Percentiles rank a stretch among this genome's conserved stretches.
These are phyloP conservation scores for Fraxinus floribunda DNA, from an alignment of 305 asterid genomes.

Conservation along the genomic window DNA sequence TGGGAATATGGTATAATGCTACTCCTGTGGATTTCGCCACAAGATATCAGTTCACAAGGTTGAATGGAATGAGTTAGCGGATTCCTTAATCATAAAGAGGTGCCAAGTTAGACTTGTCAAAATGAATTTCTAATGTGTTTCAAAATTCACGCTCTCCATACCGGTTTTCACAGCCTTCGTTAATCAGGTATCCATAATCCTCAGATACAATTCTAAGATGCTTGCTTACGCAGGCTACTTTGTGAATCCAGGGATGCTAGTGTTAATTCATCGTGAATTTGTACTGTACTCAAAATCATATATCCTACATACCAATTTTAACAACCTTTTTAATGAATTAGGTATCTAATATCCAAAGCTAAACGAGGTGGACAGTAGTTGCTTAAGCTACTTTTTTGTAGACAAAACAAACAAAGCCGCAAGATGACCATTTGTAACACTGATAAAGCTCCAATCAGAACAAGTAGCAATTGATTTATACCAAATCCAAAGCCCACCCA, in stretches of 20 bases:
- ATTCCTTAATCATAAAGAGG: slow-evolving; percentile 1
- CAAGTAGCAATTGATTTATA: not conserved
- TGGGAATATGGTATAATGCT: slow-evolving; percentile 12
- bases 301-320: not conserved
- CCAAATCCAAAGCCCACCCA: not conserved
- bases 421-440: not conserved
- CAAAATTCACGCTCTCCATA: not conserved
- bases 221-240: not conserved
- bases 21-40: not conserved
- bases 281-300: not conserved
- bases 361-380: slow-evolving; percentile 2
- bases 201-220: not conserved
- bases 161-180: not conserved
- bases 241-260: not conserved
- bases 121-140: not conserved
- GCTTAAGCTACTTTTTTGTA: not conserved
- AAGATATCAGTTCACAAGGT: not conserved
- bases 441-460: not conserved
- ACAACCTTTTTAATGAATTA: slow-evolving; percentile 1
- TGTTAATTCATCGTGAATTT: not conserved
- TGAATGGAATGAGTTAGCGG: not conserved
- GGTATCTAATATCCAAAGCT: not conserved
- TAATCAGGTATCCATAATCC: not conserved
- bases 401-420: slow-evolving; percentile 6
- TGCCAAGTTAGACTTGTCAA: not conserved